A percentile compares a stretch with the other conserved stretches of the same genome.
phyloP scores from a whole-genome alignment of 1,284 basidiomycete species.

The Kalmanozyma brasiliensis region DNA sequence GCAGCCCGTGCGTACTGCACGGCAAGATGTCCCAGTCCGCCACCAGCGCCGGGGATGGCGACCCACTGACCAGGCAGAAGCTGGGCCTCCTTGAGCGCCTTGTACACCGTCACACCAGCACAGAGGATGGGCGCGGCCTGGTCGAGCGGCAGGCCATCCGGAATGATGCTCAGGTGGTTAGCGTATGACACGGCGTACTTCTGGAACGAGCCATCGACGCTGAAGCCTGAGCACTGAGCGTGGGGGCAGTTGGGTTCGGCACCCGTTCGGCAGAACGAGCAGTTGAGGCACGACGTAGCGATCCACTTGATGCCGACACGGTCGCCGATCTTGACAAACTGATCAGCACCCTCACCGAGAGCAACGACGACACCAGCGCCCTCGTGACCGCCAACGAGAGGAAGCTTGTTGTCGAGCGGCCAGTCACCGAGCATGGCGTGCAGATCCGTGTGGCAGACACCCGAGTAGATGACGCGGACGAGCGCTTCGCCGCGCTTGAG shows the following conservation, averaged over 20 bases:
- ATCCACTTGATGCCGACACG: slow-evolving; percentile 82
- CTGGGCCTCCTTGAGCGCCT: slow-evolving; percentile 80
- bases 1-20: slow-evolving; percentile 56
- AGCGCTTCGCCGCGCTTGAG: slow-evolving; percentile 84
- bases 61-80: slow-evolving; percentile 80
- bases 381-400: slow-evolving; percentile 87
- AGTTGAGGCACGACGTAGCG: slow-evolving; percentile 75
- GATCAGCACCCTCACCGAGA: slow-evolving; percentile 77
- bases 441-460: slow-evolving; percentile 57
- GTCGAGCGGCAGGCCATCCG: slow-evolving; percentile 72
- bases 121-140: slow-evolving; percentile 85
- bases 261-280: slow-evolving; percentile 79
- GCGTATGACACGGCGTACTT: slow-evolving; percentile 76
- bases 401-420: slow-evolving; percentile 72
- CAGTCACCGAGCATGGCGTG: slow-evolving; percentile 65
- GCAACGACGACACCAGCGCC: slow-evolving; percentile 77
- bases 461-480: slow-evolving; percentile 73
- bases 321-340: slow-evolving; percentile 75
- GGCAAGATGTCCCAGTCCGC: slow-evolving; percentile 71
- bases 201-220: slow-evolving; percentile 83
- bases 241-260: slow-evolving; percentile 72
- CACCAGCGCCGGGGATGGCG: slow-evolving; percentile 81
- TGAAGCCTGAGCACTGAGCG: slow-evolving; percentile 70
- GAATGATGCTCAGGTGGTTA: slow-evolving; percentile 74
- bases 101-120: slow-evolving; percentile 80